Base-by-base conservation (phyloP, 495 filamentous ascomycete species). In the Xylaria nigripes region DNA sequence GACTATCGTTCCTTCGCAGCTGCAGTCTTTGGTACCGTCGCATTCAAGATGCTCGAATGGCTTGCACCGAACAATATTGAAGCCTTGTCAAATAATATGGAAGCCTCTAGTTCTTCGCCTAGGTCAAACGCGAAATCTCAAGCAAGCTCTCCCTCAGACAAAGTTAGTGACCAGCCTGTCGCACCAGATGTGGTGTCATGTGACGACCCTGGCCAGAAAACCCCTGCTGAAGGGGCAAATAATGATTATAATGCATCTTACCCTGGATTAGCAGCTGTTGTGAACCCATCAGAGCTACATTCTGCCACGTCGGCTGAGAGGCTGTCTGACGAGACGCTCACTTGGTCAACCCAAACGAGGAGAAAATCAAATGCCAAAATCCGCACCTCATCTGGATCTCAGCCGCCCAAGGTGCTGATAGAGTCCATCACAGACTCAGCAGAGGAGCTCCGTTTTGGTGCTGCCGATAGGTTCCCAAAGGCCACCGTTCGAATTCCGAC, bases 1-100 rank as follows among this genome's bases (percentile, higher is more conserved):
- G 89, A 94, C 62, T 86, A 88, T 18, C 86, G 87, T 55, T 92
- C 88, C 1, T 91, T 94, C 58, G 85, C 86, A 8, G 89, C 90
- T 43, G 86, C 86, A 54, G 72, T 93, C 2, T 91, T 92, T 61
- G 85, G 85, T 56, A 89, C 89, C 2, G 73, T 83, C 40, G 79
- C 88, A 4, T 76, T 90, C 57, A 84, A 84, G 51, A 87, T 92
- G 82, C 70, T 92, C 24, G 87, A 90, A 65, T 90, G 86, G 86
- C 71, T 87, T 34, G 81, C 84, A 13, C 78, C 85, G 9, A 70
- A 69, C 41, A 72, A 67, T 30, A 60, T 78, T 15, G 69, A 74
- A 42, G 68, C 70, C 8, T 67, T 77, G 66, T 65, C 68, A 6
- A 56, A 64, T 13, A 71, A 59, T 51, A 46, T 61, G n/a, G 54